Evolutionary conservation across 805 yeast genomes (phyloP), one percentile per base, ranked within the genome.

Genomic region (Millerozyma acaciae): DNA sequence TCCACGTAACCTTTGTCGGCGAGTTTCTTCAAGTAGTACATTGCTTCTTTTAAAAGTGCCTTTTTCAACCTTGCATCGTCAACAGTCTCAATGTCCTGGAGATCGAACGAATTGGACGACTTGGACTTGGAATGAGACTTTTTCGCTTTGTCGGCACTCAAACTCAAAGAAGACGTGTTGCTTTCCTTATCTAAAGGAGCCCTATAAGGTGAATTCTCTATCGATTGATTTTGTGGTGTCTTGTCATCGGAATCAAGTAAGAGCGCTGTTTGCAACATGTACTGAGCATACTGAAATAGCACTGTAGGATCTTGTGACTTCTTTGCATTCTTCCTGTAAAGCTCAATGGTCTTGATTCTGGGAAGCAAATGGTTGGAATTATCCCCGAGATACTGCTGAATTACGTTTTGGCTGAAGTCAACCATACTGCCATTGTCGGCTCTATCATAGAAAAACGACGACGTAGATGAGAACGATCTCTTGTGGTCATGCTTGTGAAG

Each of bases 261-360:
- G 33, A 89, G 67, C 1, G 94, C 95, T 1, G 94, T 84, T 55
- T 85, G 90, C 32, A 87, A 62, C 80, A 85, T 80, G 55, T 84
- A 86, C 59, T 87, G 93, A 1, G 97, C 96, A 53, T 85, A 88
- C 50, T 87, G 87, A 57, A 87, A 86, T 46, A 88, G 73, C n/a
- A 86, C 81, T 13, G 75, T 77, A 0, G 96, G 95, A 50, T 90
- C 96, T 50, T 80, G 81, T 14, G 87, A 76, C 48, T 80, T 84
- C 47, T 81, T 81, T 4, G 94, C 96, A 51, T 86, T 89, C 44
- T 81, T 74, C 34, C 93, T 73, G 63, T 90, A 89, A 67, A 86
- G 70, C 45, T 89, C 96, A 37, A 90, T 75, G 4, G 96, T 88
- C 52, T 84, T 78, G 60, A 82, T 72, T 42, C 93, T 72, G 13